Evolutionary conservation across 2,329 filamentous ascomycete species (phyloP), one percentile per base, ranked within the genome.

Genomic region (Chrysoporthe austroafricana): DNA sequence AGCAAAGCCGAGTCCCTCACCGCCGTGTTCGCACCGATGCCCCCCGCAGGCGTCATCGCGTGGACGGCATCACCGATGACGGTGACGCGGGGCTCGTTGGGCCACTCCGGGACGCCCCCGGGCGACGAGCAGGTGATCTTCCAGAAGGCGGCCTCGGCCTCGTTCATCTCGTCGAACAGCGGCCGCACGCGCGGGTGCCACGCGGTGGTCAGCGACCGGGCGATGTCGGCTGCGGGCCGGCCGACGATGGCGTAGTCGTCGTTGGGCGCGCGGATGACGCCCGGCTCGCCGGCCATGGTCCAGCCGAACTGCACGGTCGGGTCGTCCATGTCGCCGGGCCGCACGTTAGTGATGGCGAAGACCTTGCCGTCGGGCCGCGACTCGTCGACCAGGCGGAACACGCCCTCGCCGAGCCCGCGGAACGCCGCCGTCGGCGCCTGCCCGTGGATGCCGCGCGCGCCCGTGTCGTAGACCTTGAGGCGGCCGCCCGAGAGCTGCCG

Each of bases 111-210:
- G 0, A 90, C 85, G 1, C 87, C 87, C 0, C 79, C 79, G 0
- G 87, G 88, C 0, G 81, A 83, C 0, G 86, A 89, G 71, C 86
- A 90, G 1, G 87, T 89, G 60, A 90, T 89, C 72, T 89, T 90
- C 86, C 87, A 90, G 71, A 90, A 90, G 0, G 88, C 87, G 0
- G 88, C 85, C 70, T 90, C 85, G 0, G 76, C 70, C 66, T 83
- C 84, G 5, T 78, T 74, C 85, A 89, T 89, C 46, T 88, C 72
- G 6, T 89, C 85, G 68, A 90, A 85, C 0, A 90, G 75, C 1
- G 86, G 81, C 73, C 80, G 83, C 58, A 90, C 76, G 2, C 83
- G 80, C 14, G 84, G 79, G 73, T 88, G 81, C 88, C 88, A 90
- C 44, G 84, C 74, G 18, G 77, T 73, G 0, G 85, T 84, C 0